phyloP scores from a whole-genome alignment of 1,284 basidiomycete genomes.

The Omphalotus olearius region DNA sequence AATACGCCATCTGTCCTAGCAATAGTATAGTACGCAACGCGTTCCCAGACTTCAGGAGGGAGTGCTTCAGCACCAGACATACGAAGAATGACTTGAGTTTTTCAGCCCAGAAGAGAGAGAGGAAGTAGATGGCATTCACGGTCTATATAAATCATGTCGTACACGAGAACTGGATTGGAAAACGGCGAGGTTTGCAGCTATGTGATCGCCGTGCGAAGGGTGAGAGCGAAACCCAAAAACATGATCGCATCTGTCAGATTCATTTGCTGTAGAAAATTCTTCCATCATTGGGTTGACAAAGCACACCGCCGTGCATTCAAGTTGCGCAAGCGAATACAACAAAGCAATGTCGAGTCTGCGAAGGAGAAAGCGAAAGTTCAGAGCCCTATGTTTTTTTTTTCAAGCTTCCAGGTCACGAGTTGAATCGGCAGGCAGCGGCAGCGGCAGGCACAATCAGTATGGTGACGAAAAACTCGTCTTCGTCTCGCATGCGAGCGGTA shows the following conservation, averaged over 20 bases:
- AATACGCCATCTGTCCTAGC: slow-evolving; percentile 28
- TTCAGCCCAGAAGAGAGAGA: slow-evolving; percentile 9
- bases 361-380: no score
- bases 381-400: no score
- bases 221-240: background rate
- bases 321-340: no score
- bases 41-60: slow-evolving; percentile 30
- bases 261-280: no score
- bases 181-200: slow-evolving; percentile 9
- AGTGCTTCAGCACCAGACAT: slow-evolving; percentile 16
- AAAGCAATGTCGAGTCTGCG: no score
- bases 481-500: no score
- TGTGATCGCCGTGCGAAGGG: slow-evolving; percentile 10
- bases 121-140: background rate
- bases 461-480: no score
- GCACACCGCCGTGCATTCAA: no score
- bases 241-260: slow-evolving; percentile 9
- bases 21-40: slow-evolving; percentile 34
- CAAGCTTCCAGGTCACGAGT: no score
- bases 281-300: no score
- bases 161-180: slow-evolving; percentile 1
- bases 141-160: slow-evolving; percentile 1
- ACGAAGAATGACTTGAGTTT: background rate
- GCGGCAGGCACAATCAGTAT: no score
- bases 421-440: no score